These are phyloP conservation scores for Heracleum sosnowskyi DNA, from an alignment of 129 eudicot species.

Conservation along the genomic window DNA sequence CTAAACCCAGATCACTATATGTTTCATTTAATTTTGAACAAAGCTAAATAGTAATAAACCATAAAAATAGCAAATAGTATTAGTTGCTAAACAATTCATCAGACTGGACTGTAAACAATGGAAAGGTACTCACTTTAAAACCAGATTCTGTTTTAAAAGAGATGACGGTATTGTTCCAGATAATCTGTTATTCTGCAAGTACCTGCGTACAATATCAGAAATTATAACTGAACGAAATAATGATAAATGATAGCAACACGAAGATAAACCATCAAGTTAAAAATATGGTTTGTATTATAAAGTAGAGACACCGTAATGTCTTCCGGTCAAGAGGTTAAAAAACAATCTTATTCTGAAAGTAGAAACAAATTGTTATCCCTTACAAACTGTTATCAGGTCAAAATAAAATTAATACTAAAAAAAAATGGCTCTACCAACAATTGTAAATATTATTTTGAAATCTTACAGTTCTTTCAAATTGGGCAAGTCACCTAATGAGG, in stretches of 20 bases:
- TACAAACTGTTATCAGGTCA: background rate
- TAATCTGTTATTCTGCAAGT: conserved; percentile 70
- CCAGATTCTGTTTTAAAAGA: conserved; percentile 51
- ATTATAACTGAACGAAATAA: background rate
- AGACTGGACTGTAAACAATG: background rate
- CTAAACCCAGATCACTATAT: background rate
- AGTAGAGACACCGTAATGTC: background rate
- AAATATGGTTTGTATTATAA: background rate
- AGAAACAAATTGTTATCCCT: background rate
- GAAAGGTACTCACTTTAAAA: conserved; percentile 57
- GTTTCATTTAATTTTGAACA: background rate
- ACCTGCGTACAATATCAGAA: conserved; percentile 39
- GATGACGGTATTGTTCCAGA: conserved; percentile 65
- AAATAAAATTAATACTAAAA: background rate
- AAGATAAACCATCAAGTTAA: background rate
- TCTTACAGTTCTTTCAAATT: conserved; percentile 87
- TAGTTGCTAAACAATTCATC: background rate
- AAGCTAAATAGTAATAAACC: background rate
- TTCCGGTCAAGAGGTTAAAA: background rate
- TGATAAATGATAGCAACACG: background rate
- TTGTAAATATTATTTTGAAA: background rate
- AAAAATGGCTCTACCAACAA: background rate
- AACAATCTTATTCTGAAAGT: background rate
- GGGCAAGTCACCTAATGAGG: conserved; percentile 53
- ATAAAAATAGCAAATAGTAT: background rate